Conservation (phyloP, 2,329 filamentous ascomycete genomes). For the Diplocarpon mali region DNA sequence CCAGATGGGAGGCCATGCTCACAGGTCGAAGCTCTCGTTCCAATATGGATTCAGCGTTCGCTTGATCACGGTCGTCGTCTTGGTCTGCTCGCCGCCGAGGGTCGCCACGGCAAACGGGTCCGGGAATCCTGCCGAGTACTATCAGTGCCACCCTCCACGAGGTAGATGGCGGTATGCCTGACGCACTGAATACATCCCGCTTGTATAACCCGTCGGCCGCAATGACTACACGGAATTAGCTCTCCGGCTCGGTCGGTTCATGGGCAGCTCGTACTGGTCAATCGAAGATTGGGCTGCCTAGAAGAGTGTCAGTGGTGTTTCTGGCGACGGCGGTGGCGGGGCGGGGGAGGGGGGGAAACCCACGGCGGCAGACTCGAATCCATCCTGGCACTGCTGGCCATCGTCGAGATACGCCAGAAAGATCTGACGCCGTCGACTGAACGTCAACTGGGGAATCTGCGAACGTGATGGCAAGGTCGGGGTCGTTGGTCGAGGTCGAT, state of each 20-base stretch:
- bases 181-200: slow-evolving; percentile 96
- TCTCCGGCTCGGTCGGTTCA: slow-evolving; percentile 4
- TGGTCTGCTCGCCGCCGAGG: slow-evolving; percentile 93
- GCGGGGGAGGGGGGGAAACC: slow-evolving; percentile 28
- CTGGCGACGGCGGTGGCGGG: slow-evolving; percentile 3
- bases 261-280: slow-evolving; percentile 61
- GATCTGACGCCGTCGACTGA: slow-evolving; percentile 25
- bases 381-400: slow-evolving; percentile 37
- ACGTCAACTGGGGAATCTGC: slow-evolving; percentile 21
- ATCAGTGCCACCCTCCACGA: slow-evolving; percentile 12
- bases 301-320: slow-evolving; percentile 18
- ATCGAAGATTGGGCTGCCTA: slow-evolving; percentile 77
- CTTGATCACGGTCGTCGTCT: slow-evolving; percentile 95
- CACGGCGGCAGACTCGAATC: slow-evolving; percentile 54
- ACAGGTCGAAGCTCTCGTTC: slow-evolving; percentile 99
- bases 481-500: slow-evolving; percentile 7
- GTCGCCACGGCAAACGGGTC: slow-evolving; percentile 97
- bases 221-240: slow-evolving; percentile 61
- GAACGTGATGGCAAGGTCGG: slow-evolving; percentile 7
- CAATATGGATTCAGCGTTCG: slow-evolving; percentile 98
- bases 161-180: neutral
- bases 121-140: slow-evolving; percentile 61
- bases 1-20: slow-evolving; percentile 18
- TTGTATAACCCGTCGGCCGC: slow-evolving; percentile 98
- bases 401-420: slow-evolving; percentile 28